Evolutionary conservation across 1,284 basidiomycete species (phyloP).

Genomic region (Sporisorium exsertum): DNA sequence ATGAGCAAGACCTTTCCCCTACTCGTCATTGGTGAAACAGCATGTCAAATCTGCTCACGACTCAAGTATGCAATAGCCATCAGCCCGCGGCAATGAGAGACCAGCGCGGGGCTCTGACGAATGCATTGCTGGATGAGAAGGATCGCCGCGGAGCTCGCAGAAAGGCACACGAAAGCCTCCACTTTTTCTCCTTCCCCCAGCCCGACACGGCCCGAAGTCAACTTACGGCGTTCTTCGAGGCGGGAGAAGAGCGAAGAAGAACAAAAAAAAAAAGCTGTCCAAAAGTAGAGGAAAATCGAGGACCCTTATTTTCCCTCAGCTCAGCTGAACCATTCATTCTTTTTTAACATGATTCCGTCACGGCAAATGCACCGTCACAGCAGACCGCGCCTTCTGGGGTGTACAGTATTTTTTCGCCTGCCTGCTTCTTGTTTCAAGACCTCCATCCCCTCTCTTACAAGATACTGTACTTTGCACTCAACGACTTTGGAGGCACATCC

Average conservation of each 20-base stretch:
- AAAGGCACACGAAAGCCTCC: conserved; percentile 5
- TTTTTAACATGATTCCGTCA: not conserved
- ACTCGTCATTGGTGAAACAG: no score
- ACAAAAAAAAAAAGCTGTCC: conserved; percentile 4
- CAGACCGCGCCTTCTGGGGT: no score
- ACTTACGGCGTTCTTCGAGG: not conserved
- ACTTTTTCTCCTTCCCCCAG: not conserved
- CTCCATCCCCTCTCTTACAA: not conserved
- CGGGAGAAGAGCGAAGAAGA: conserved; percentile 8
- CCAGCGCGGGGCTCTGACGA: not conserved
- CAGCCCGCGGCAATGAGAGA: conserved; percentile 1
- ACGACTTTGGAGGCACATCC: not conserved
- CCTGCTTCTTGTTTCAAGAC: no score
- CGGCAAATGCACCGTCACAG: not conserved
- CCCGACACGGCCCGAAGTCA: conserved; percentile 19
- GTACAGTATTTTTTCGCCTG: no score
- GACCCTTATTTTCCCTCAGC: conserved; percentile 2
- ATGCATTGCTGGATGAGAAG: not conserved
- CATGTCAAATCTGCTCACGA: not conserved
- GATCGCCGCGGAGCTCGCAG: not conserved
- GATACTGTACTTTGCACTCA: not conserved
- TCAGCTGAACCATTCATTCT: no score
- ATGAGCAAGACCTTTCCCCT: no score
- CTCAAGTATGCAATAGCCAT: not conserved
- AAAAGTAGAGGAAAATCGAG: not conserved